Evolutionary conservation across 192 early-diverging fungal species (phyloP), one percentile per base, ranked within the genome.

Genomic region (Coemansia erecta): DNA sequence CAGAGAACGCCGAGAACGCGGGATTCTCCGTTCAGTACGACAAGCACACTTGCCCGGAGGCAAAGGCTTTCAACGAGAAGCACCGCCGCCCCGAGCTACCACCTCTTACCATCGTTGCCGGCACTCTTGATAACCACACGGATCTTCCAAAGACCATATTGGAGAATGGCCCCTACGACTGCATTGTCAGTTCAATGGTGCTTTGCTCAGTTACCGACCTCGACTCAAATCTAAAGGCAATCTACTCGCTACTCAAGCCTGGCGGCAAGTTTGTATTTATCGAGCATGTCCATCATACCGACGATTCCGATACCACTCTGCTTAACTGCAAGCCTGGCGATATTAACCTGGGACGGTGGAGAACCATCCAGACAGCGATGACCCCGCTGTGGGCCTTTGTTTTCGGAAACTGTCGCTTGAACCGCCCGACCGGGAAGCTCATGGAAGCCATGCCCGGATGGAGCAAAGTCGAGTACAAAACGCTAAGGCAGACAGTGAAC

Each of bases 281-380:
- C 11, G 67, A 76, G 63, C 73, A 76, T 35, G 73, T 76, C 31
- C 62, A 46, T 35, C 70, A 72, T 24, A 61, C 58, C 6, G 53
- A 74, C 15, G 57, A 52, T 10, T 0, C 23, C 9, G 65, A 74
- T 22, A 10, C 23, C 15, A 60, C 56, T 2, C 56, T 64, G 0
- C 33, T 43, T 23, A 47, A 54, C 3, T 58, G 49, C 41, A 23
- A 45, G 55, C 23, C 26, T 35, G 61, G 45, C 3, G 39, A 18
- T 9, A 12, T 68, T 14, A 51, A 68, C 47, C 8, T 68, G 23
- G 11, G 13, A 0, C 11, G 8, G 21, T 74, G 72, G 72, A 21
- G 35, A 15, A 42, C 10, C 8, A 21, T 66, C 2, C 73, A 75
- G 60, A 41, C 31, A 1, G 9, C 58, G 2, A 0, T 62, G 5